Evolutionary conservation across 441 rosid species (phyloP), one percentile per base, ranked within the genome.

Genomic region (Adansonia madagascariensis): DNA sequence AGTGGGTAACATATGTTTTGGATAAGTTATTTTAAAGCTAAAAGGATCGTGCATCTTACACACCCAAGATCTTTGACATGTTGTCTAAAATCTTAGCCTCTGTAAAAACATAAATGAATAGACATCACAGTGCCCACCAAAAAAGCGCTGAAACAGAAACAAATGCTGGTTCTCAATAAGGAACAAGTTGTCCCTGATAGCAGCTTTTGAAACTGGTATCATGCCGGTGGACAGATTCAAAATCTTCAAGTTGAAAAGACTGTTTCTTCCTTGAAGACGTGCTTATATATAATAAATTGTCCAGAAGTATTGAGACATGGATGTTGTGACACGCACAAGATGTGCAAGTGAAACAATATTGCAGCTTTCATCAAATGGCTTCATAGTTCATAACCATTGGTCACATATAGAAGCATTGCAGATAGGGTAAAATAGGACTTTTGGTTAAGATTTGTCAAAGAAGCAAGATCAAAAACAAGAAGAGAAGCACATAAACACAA

Each of bases 61-160:
- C 73, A 49, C 15, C 18, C 39, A 68, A 46, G 20, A 69, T 22
- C 39, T 5, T 22, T 6, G 73, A 49, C 57, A 69, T 20, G 22
- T 65, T 39, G 11, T 20, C 73, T 56, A 68, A 55, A 55, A 72
- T 55, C 27, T 39, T 70, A n/a, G 18, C 64, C 75, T 72, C 35
- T 0, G 4, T 55, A 72, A 14, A 12, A 72, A 18, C 49, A 56
- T 55, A 55, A 56, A 35, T 22, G 43, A 47, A 24, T 12, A 22
- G 17, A 46, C 53, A 17, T 66, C 71, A 20, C 57, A 47, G 9
- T 18, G 35, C 20, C 53, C n/a, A 43, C 53, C 31, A 43, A 66
- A 67, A 35, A 20, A 46, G 44, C n/a, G 15, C 22, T 46, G 55
- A 46, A 49, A 67, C 55, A 67, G 18, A 67, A 35, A 69, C 39